Evolutionary conservation across 305 asterid species (phyloP), one percentile per base, ranked within the genome.

Genomic region (Rubia peregrina): DNA sequence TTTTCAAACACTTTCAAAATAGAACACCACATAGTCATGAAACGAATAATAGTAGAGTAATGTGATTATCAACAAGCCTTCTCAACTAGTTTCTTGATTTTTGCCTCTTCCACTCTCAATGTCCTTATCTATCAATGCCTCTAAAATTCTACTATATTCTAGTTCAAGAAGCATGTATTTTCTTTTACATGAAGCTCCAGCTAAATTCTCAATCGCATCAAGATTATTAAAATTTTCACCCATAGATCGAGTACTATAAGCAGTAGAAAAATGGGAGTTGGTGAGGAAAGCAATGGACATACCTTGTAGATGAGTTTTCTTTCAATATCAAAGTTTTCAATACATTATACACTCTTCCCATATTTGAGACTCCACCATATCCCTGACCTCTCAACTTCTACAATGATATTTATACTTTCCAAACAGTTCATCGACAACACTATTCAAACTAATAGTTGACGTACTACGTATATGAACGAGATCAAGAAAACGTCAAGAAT

Each of bases 101-200:
- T 26, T 26, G 30, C 30, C 30, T 26, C 30, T 26, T 26, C 30
- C 30, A 26, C 30, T 26, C 30, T 26, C 30, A 26, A 26, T 26
- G 30, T 61, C 65, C 10, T 41, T 41, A 22, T 41, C 30, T 0
- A 22, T 26, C 22, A 61, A 9, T 9, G 6, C 17, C 17, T 10
- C 5, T 9, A 22, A 16, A 61, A 61, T 7, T 12, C 11, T n/a
- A 5, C 33, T 41, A 24, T 61, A 19, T 17, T 61, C 26, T 24
- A 3, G 9, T 61, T 61, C 42, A 11, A 0, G 16, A 11, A 61
- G 42, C 3, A 9, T 5, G 24, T 26, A 40, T n/a, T 33, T 61
- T 33, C 65, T 61, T 61, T 61, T 61, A 30, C 65, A 61, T 61
- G 43, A 55, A n/a, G 5, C 65, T 8, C 41, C 41, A 55, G n/a